Conservation (phyloP, 139 green algal species). For the Chlorella sorokiniana region DNA sequence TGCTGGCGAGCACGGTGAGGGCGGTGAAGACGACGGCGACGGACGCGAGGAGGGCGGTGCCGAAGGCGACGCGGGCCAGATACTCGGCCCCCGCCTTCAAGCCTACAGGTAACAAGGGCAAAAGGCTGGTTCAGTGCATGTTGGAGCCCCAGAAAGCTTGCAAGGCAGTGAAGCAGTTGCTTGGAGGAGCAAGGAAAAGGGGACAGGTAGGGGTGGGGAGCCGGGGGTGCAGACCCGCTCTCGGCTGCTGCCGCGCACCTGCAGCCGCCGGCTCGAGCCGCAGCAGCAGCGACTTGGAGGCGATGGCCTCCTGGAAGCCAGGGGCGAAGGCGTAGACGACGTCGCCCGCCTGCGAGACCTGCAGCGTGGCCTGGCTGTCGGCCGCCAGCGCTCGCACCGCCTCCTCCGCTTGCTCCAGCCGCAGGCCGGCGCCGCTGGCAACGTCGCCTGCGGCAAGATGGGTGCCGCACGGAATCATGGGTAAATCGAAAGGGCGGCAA, state of each 20-base stretch:
- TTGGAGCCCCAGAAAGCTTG: not conserved
- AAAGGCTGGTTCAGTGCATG: no score
- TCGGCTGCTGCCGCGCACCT: not conserved
- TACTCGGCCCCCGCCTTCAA: conserved; percentile 47
- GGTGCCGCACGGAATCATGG: not conserved
- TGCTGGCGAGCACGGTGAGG: conserved; percentile 60
- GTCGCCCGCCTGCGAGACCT: conserved; percentile 85
- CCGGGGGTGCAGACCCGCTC: not conserved
- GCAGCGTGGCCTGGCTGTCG: conserved; percentile 40
- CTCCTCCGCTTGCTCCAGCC: conserved; percentile 31
- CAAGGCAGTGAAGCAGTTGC: not conserved
- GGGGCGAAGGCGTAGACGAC: conserved; percentile 84
- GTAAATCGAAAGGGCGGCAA: no score
- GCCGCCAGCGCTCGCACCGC: conserved; percentile 38
- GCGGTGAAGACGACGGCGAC: conserved; percentile 51
- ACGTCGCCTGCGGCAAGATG: conserved; percentile 35
- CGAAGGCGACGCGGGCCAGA: conserved; percentile 82
- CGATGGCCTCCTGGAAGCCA: conserved; percentile 68
- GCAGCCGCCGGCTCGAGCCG: conserved; percentile 63
- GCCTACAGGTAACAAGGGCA: not conserved
- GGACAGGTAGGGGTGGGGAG: not conserved
- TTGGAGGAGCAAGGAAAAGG: not conserved
- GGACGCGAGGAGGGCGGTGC: conserved; percentile 82
- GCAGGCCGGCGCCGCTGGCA: conserved; percentile 29
- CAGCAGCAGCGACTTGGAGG: conserved; percentile 64